Base-by-base conservation (phyloP, 1,284 basidiomycete species). In the Meira miltonrushii region DNA sequence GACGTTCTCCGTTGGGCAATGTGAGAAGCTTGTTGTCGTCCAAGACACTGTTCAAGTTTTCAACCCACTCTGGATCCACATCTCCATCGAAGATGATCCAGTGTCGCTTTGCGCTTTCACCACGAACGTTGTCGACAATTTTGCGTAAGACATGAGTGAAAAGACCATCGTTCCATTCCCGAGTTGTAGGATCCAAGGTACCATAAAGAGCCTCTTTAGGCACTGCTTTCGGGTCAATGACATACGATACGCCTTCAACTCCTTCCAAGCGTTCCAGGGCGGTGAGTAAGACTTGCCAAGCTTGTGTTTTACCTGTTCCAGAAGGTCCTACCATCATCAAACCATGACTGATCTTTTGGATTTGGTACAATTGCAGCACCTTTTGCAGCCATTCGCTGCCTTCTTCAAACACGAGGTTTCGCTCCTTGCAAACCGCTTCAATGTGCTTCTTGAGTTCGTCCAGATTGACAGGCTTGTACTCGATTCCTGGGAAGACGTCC, bases 71-170 rank as follows among this genome's bases (percentile, higher is more conserved):
- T 0, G 95, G 95, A 82, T 99, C 96, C 54, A 99, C 94, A 77
- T 99, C 95, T 60, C 95, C 95, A 75, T 99, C 95, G 68, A 98
- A 98, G 64, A 99, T 90, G 73, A 99, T 98, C 95, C 95, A 99
- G 78, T 99, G 95, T 21, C 94, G 84, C 82, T 96, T 97, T 33
- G 85, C 83, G 78, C 92, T 95, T 80, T 97, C 96, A 33, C 95
- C 95, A 75, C 95, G 90, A 39, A 97, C 92, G 74, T 98, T 93
- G 76, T 99, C 95, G 58, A 97, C 90, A 65, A 98, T 98, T 80
- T 95, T 97, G 53, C 96, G 87, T 59, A 99, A 82, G 48, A 97
- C 90, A 77, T 96, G 92, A 0, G 96, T 99, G 81, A 99, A 99
- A 1, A 99, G 83, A 65, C 96, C 94, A 77, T 99, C 95, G 67